Evolutionary conservation across 345 rosid species (phyloP).

Genomic region (Salix udensis): DNA sequence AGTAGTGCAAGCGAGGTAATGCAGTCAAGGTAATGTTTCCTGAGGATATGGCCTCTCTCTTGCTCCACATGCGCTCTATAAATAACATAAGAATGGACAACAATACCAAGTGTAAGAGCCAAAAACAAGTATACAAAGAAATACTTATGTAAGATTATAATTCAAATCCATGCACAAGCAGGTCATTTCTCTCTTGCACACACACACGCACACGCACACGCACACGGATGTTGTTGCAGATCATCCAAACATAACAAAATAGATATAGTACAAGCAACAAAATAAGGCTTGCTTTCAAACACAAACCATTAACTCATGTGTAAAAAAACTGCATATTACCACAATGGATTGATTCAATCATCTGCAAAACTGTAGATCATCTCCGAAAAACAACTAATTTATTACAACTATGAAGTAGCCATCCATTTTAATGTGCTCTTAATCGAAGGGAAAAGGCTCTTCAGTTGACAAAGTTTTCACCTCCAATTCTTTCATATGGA

Average conservation of each 20-base stretch:
- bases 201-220: background rate
- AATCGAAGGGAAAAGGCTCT: background rate
- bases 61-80: conserved; percentile 83
- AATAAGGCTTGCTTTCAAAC: background rate
- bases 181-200: background rate
- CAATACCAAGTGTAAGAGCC: background rate
- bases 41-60: conserved; percentile 47
- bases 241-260: background rate
- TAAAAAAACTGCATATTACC: background rate
- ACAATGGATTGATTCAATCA: background rate
- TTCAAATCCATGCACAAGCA: background rate
- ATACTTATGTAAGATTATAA: background rate
- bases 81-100: background rate
- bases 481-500: background rate
- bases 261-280: background rate
- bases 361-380: background rate
- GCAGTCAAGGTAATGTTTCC: conserved; percentile 46
- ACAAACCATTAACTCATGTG: background rate
- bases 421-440: background rate
- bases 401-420: background rate
- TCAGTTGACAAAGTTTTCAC: background rate
- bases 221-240: background rate
- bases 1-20: conserved; percentile 70
- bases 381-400: background rate
- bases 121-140: background rate